Percentiles rank a stretch among this genome's conserved stretches.
Conservation (phyloP, 352 stramenopile species). For the Phytophthora hibernalis region DNA sequence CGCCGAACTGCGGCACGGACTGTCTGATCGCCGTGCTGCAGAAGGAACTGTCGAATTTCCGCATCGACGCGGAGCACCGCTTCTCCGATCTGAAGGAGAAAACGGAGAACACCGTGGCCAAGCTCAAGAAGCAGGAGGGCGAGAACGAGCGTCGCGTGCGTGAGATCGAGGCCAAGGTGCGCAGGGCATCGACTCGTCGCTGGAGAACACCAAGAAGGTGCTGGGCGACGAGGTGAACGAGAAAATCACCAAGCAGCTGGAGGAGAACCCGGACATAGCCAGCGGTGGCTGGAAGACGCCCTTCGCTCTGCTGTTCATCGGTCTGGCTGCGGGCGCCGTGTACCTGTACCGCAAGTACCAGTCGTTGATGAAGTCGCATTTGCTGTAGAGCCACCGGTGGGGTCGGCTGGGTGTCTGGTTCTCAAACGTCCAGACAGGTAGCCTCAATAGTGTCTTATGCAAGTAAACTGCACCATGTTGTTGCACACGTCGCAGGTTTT, state of each 20-base stretch:
- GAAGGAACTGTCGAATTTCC: constrained; percentile 85
- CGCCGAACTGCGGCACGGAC: constrained; percentile 75
- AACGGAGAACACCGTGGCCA: constrained; percentile 80
- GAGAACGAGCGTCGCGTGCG: constrained; percentile 79
- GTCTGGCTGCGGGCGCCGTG: constrained; percentile 50
- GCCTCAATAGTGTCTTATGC: constrained; percentile 27
- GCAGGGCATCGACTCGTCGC: constrained; percentile 63
- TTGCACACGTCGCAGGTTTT: constrained; percentile 12
- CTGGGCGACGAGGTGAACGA: constrained; percentile 69
- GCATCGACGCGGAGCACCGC: constrained; percentile 81
- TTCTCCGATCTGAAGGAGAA: constrained; percentile 89
- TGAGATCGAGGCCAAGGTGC: constrained; percentile 74
- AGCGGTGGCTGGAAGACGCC: constrained; percentile 81
- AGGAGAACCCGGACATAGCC: constrained; percentile 67
- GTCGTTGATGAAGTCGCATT: constrained; percentile 86
- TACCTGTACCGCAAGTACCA: constrained; percentile 89
- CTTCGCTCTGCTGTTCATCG: constrained; percentile 76
- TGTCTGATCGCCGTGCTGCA: constrained; percentile 80
- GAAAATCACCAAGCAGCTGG: constrained; percentile 83
- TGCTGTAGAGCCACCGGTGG: constrained; percentile 62
- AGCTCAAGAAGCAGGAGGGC: constrained; percentile 77
- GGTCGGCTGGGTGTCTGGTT: constrained; percentile 5
- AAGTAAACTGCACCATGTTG: constrained; percentile 27
- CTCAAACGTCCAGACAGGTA: constrained; percentile 12
- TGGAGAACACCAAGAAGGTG: constrained; percentile 68